A percentile compares a stretch with the other conserved stretches of the same genome.
Evolutionary conservation across 2,329 filamentous ascomycete species (phyloP).

Genomic region (Bisporella sp.): DNA sequence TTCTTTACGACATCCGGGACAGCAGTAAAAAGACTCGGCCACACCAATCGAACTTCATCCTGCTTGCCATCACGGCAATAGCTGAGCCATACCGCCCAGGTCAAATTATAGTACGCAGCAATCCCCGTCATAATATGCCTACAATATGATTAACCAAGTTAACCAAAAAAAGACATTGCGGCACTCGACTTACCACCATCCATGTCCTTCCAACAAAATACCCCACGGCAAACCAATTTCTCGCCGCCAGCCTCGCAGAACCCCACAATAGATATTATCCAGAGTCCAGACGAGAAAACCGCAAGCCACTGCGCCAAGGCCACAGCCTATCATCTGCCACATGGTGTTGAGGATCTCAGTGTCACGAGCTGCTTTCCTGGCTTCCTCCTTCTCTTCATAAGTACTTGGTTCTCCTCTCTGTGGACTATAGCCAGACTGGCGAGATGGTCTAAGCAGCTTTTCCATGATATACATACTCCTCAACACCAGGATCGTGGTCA

Average conservation of each 20-base stretch:
- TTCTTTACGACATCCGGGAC: no score
- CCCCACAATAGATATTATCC: constrained; percentile 55
- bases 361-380: no score
- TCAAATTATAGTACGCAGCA: no score
- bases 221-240: constrained; percentile 64
- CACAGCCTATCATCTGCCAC: constrained; percentile 61
- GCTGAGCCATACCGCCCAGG: no score
- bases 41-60: no score
- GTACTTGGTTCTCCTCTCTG: no score
- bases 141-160: no score
- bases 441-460: constrained; percentile 17
- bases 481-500: constrained; percentile 57
- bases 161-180: background rate
- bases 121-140: no score
- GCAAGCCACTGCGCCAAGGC: constrained; percentile 54
- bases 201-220: constrained; percentile 63
- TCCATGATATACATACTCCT: constrained; percentile 61
- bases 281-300: constrained; percentile 63
- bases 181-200: constrained; percentile 53
- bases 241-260: constrained; percentile 43
- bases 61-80: no score
- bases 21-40: no score
- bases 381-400: no score
- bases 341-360: constrained; percentile 49
- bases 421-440: no score